These are phyloP conservation scores for Phytophthora ramorum DNA, from an alignment of 352 stramenopile genomes.

Conservation along the genomic window DNA sequence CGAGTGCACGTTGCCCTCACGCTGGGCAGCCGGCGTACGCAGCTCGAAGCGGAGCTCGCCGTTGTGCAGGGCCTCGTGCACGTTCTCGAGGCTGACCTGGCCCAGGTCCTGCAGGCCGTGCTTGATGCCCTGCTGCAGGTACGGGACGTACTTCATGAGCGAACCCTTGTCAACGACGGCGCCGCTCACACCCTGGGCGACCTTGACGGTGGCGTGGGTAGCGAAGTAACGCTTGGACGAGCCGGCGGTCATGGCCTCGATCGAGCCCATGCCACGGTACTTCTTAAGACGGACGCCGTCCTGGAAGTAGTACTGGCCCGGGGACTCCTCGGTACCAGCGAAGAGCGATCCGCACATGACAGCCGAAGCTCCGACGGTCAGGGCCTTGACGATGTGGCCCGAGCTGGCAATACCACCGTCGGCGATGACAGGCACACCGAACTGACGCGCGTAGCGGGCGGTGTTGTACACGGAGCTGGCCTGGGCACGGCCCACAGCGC, in stretches of 20 bases:
- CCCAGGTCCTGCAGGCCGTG: constrained; percentile 99
- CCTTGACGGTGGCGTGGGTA: constrained; percentile 94
- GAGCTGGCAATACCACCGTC: constrained; percentile 99
- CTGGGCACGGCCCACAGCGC: constrained; percentile 98
- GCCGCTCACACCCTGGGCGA: constrained; percentile 99
- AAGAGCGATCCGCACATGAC: constrained; percentile 99
- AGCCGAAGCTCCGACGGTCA: constrained; percentile 96
- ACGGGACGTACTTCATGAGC: constrained; percentile 98
- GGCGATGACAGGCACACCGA: constrained; percentile 98
- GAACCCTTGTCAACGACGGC: constrained; percentile 99
- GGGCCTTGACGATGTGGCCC: constrained; percentile 99
- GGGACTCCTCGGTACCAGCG: constrained; percentile 98
- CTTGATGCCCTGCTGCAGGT: constrained; percentile 98
- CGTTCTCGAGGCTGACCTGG: constrained; percentile 89
- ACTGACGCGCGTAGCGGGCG: constrained; percentile 94
- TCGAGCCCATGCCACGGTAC: constrained; percentile 99
- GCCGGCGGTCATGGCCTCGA: constrained; percentile 99
- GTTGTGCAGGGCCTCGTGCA: constrained; percentile 84
- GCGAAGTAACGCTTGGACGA: constrained; percentile 95
- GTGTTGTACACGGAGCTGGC: constrained; percentile 99
- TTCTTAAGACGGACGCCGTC: constrained; percentile 99
- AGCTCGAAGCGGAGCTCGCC: constrained; percentile 96
- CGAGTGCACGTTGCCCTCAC: constrained; percentile 98
- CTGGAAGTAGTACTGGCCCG: constrained; percentile 99
- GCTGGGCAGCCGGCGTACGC: constrained; percentile 98